phyloP scores from a whole-genome alignment of 2,329 filamentous ascomycete genomes.

The Incumbomyces delicatus region DNA sequence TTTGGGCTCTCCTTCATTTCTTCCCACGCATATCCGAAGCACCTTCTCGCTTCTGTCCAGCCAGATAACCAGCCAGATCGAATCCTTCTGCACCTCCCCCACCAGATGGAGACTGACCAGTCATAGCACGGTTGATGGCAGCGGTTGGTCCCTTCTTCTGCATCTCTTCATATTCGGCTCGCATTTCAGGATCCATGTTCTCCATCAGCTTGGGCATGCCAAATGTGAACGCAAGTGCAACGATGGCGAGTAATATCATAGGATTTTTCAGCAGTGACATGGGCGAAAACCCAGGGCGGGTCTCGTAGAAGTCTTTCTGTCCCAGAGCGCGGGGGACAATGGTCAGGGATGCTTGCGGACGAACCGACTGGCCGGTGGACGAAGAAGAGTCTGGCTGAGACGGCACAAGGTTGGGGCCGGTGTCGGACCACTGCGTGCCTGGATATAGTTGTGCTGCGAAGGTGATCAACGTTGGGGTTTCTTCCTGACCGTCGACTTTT shows the following conservation, averaged over 20 bases:
- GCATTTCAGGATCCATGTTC: constrained; percentile 96
- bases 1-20: neutral
- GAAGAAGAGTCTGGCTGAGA: neutral
- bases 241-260: constrained; percentile 87
- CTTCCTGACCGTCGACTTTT: constrained; percentile 37
- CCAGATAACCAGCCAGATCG: constrained; percentile 60
- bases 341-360: constrained; percentile 32
- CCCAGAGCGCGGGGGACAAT: constrained; percentile 55
- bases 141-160: constrained; percentile 66
- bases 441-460: constrained; percentile 18
- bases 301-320: constrained; percentile 65
- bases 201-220: constrained; percentile 94
- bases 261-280: constrained; percentile 80
- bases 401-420: constrained; percentile 14
- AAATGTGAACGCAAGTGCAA: constrained; percentile 73
- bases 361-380: constrained; percentile 1
- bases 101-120: constrained; percentile 36
- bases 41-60: constrained; percentile 27
- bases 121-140: constrained; percentile 47
- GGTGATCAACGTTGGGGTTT: constrained; percentile 24
- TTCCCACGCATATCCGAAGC: constrained; percentile 1
- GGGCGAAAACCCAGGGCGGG: constrained; percentile 66
- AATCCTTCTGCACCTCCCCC: constrained; percentile 40
- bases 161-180: constrained; percentile 83
- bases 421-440: constrained; percentile 20